Evolutionary conservation across 495 filamentous ascomycete genomes (phyloP).

Genomic region (Neurospora sp.): DNA sequence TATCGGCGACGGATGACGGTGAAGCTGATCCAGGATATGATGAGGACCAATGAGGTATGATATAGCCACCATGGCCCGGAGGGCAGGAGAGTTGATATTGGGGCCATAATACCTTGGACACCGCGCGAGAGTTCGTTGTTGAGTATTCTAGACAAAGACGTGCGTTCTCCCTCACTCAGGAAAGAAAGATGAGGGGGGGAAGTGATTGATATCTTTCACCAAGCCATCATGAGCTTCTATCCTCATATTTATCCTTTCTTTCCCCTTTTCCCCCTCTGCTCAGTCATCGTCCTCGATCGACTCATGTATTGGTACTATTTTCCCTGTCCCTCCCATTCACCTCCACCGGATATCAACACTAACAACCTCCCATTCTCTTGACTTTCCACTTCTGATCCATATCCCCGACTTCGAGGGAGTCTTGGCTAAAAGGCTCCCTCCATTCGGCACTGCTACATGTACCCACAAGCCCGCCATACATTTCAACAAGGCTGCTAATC

Average conservation of each 20-base stretch:
- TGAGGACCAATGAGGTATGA: background rate
- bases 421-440: background rate
- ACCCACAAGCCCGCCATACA: background rate
- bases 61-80: background rate
- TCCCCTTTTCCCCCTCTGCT: background rate
- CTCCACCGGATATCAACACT: background rate
- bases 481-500: background rate
- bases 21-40: background rate
- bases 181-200: background rate
- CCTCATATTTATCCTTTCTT: background rate
- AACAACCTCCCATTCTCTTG: background rate
- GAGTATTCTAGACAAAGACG: background rate
- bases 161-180: background rate
- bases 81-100: background rate
- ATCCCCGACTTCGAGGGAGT: background rate
- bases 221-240: background rate
- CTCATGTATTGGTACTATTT: too few species aligned
- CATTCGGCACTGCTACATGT: background rate
- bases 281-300: background rate
- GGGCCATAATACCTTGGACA: background rate
- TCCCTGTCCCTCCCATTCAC: too few species aligned
- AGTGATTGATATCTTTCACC: background rate
- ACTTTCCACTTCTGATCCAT: background rate
- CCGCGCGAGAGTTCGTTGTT: background rate
- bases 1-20: slow-evolving; percentile 16